Evolutionary conservation across 371 early-diverging fungal species (phyloP), one percentile per base, ranked within the genome.

Genomic region (Syncephalis plumigaleata): DNA sequence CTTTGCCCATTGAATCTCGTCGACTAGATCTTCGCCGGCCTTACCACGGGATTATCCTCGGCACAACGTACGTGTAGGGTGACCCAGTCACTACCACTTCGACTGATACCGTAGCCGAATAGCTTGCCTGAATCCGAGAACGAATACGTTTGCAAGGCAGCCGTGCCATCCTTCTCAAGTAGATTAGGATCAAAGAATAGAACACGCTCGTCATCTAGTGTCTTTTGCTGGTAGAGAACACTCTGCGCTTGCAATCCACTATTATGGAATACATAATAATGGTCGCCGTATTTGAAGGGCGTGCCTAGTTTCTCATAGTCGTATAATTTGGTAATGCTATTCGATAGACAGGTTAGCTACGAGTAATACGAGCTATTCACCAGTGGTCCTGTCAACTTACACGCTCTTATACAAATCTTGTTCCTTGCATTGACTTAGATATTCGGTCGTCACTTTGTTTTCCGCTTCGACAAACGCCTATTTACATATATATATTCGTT

Each of bases 41-140:
- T 31, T 31, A 11, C 31, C 31, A 7, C 11, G 31, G 31, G 31
- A 18, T 44, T 55, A 38, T 39, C 53, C 1, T 40, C 48, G 2
- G 63, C 55, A 16, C 49, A 46, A 45, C 51, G 48, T 16, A 77
- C 58, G 50, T 66, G 60, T 42, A 78, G 64, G 5, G 58, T 70
- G 49, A 66, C 70, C 79, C 81, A 81, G 54, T 81, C 81, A 44
- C 61, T 59, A 37, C 78, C 81, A 7, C 55, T 59, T 53, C 69
- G 63, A n/a, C 70, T 58, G 53, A 79, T 71, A 8, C 45, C 49
- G 51, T 61, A 67, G 9, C 51, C 62, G 24, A 48, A 62, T 11
- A 53, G 24, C 21, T 51, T 43, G 16, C 79, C 79, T 36, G 70
- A 66, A 7, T 65, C 58, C 16, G 75, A 72, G 23, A 79, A 65